phyloP scores from a whole-genome alignment of 176 grass and related monocot species.

The Lolium multiflorum region DNA sequence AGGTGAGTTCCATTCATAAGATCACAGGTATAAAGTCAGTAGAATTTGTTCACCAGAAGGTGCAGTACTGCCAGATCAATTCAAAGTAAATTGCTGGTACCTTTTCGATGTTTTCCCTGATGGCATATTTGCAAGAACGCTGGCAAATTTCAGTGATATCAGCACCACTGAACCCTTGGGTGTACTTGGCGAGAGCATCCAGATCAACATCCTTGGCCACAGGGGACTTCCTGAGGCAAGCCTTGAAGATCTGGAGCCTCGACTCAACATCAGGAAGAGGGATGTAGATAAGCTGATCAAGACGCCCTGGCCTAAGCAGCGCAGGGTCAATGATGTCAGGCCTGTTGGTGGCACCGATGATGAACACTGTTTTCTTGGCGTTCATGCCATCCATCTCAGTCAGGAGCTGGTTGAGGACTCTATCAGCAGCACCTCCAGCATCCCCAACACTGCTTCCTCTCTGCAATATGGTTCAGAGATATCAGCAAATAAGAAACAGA shows the following conservation, averaged over 20 bases:
- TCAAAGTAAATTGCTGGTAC: conserved; percentile 23
- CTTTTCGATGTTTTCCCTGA: conserved; percentile 92
- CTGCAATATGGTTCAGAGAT: conserved; percentile 41
- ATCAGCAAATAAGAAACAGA: conserved; percentile 12
- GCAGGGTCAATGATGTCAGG: conserved; percentile 92
- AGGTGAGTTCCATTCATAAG: neutral
- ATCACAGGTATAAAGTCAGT: neutral
- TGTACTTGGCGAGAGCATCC: conserved; percentile 76
- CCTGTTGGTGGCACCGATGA: conserved; percentile 87
- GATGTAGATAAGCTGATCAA: conserved; percentile 40
- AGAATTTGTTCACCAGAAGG: neutral
- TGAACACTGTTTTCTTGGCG: conserved; percentile 87
- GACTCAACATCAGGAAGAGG: conserved; percentile 77
- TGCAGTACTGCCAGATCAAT: neutral
- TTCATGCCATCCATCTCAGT: conserved; percentile 97
- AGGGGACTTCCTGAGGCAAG: conserved; percentile 85
- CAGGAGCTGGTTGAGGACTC: conserved; percentile 84
- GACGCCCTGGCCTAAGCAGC: conserved; percentile 82
- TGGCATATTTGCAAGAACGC: conserved; percentile 86
- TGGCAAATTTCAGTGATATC: conserved; percentile 96
- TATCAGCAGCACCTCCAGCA: conserved; percentile 83
- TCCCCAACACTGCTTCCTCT: conserved; percentile 80
- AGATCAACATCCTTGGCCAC: conserved; percentile 82
- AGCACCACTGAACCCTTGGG: conserved; percentile 94
- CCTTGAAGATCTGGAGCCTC: conserved; percentile 76